Conservation (phyloP, 2,329 filamentous ascomycete genomes). For the Calonectria leucothoes region DNA sequence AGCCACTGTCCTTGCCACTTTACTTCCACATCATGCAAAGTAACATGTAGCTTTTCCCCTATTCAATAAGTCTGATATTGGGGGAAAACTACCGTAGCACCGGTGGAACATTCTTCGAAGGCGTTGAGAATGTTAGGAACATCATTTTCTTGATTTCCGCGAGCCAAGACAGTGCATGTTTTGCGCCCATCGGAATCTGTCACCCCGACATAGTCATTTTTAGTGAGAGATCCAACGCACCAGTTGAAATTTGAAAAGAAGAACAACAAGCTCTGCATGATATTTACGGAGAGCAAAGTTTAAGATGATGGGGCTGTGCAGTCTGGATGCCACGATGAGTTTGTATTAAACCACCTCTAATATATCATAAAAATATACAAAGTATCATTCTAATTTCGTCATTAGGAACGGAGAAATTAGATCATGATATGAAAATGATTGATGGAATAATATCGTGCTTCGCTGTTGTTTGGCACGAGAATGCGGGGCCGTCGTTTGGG, state of each 20-base stretch:
- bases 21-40: background rate
- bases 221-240: background rate
- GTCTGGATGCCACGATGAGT: background rate
- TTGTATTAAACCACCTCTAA: background rate
- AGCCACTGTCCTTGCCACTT: constrained; percentile 1
- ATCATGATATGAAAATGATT: background rate
- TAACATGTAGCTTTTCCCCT: background rate
- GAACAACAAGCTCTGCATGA: background rate
- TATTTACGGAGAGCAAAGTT: background rate
- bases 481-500: no score
- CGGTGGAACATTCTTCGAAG: background rate
- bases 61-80: background rate
- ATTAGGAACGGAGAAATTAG: background rate
- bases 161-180: background rate
- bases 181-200: background rate
- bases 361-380: background rate
- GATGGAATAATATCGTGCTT: background rate
- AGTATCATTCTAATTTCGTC: fast-evolving
- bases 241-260: background rate
- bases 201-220: background rate
- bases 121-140: background rate
- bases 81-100: background rate
- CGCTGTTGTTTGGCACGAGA: background rate
- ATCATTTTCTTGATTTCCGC: background rate
- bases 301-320: background rate